Percentiles rank a stretch among this genome's conserved stretches.
phyloP scores from a whole-genome alignment of 2,329 filamentous ascomycete species.

The Hymenoscyphus linearis region DNA sequence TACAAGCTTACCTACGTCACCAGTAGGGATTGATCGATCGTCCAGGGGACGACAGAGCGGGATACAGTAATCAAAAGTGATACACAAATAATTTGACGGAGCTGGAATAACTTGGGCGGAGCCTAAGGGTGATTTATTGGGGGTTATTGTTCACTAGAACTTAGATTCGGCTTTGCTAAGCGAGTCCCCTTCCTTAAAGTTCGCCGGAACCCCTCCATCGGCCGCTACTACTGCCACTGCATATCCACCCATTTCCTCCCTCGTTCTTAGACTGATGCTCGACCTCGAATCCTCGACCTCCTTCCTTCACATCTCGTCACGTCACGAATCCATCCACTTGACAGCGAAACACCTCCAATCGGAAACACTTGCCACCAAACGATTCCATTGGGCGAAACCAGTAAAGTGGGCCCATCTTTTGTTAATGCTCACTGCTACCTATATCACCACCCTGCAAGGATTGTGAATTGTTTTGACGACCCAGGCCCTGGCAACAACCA shows the following conservation, averaged over 20 bases:
- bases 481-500: conserved; percentile 1
- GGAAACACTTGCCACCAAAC: neutral
- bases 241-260: neutral
- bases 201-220: neutral
- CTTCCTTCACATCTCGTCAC: neutral
- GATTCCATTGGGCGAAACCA: neutral
- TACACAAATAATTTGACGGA: neutral
- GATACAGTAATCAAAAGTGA: neutral
- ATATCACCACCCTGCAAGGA: conserved; percentile 5
- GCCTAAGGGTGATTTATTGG: neutral
- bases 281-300: neutral
- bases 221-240: neutral
- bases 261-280: neutral
- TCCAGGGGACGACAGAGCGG: neutral
- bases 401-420: conserved; percentile 4
- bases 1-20: neutral
- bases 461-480: conserved; percentile 15
- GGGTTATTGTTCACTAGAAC: neutral
- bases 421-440: neutral
- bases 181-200: neutral
- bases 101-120: neutral
- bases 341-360: neutral
- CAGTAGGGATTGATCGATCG: neutral
- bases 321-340: neutral
- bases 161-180: no score